phyloP scores from a whole-genome alignment of 257 asterid genomes.

The Przewalskia tangutica region DNA sequence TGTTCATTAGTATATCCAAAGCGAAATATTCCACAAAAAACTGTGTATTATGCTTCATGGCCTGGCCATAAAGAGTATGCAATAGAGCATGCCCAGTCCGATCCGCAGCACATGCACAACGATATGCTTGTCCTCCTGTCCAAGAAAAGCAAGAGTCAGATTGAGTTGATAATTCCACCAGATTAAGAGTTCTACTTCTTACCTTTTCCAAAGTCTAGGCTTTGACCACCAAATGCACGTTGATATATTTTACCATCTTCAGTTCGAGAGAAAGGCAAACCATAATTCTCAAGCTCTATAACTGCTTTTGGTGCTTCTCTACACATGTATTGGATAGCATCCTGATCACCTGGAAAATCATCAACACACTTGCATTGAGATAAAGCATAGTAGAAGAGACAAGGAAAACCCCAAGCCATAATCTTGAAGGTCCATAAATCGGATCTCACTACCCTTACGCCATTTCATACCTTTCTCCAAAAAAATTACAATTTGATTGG shows the following conservation, averaged over 20 bases:
- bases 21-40: slow-evolving; percentile 96
- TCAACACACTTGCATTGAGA: slow-evolving; percentile 7
- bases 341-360: slow-evolving; percentile 69
- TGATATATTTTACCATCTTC: slow-evolving; percentile 96
- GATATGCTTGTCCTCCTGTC: slow-evolving; percentile 95
- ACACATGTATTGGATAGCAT: slow-evolving; percentile 93
- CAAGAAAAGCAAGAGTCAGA: slow-evolving; percentile 4
- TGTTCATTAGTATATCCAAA: slow-evolving; percentile 72
- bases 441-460: neutral
- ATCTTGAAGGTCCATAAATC: neutral
- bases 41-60: slow-evolving; percentile 96
- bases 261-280: slow-evolving; percentile 92
- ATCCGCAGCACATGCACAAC: slow-evolving; percentile 99
- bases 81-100: slow-evolving; percentile 96
- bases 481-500: neutral
- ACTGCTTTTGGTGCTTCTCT: slow-evolving; percentile 95
- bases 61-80: slow-evolving; percentile 98
- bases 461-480: neutral
- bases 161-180: neutral
- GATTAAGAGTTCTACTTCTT: neutral
- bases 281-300: slow-evolving; percentile 85
- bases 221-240: slow-evolving; percentile 99
- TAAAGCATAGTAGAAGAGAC: neutral
- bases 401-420: neutral
- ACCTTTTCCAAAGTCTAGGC: slow-evolving; percentile 93